Base-by-base conservation (phyloP, 176 grass and related monocot genomes). In the Poa pratensis region DNA sequence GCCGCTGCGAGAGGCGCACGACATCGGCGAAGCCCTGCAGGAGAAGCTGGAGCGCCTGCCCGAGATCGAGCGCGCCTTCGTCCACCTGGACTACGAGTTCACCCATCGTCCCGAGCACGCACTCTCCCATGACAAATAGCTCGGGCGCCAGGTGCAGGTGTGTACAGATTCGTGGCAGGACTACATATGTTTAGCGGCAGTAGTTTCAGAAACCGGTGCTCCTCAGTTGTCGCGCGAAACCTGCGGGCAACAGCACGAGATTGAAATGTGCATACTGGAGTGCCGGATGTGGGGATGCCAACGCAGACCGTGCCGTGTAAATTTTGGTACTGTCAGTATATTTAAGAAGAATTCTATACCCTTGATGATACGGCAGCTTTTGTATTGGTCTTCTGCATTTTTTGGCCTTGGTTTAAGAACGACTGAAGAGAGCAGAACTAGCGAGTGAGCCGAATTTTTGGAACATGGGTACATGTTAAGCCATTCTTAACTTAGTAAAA, bases 81-180 rank as follows among this genome's bases (percentile, higher is more conserved):
- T 99, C 28, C 97, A 99, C 90, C 90, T 99, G 12, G 97, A 96
- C 82, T 96, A 99, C 35, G 97, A 99, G 84, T 96, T 94, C 86
- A 94, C 90, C 14, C 97, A 99, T 53, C 88, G 88, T 22, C 97
- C 97, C 5, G 94, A 99, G 80, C 97, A 96, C 19, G 91, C 91
- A 0, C 82, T 92, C 54, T 78, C 92, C 70, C 88, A 92, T 43
- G 93, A 99, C 30, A 87, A 81, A 22, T 99, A 94, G 84, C 15
- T 51, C n/a, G 6, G 48, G 19, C 11, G 0, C 12, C 59, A 32
- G 35, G 52, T 30, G 52, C 40, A 43, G 26, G 27, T 24, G 17
- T 26, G 37, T 20, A 54, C 73, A 67, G 39, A 11, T 76, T 67
- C 16, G 2, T 63, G 20, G 51, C 53, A 58, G 49, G 16, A 84